Evolutionary conservation across 2,329 filamentous ascomycete species (phyloP).

Genomic region (Didymella lethalis): DNA sequence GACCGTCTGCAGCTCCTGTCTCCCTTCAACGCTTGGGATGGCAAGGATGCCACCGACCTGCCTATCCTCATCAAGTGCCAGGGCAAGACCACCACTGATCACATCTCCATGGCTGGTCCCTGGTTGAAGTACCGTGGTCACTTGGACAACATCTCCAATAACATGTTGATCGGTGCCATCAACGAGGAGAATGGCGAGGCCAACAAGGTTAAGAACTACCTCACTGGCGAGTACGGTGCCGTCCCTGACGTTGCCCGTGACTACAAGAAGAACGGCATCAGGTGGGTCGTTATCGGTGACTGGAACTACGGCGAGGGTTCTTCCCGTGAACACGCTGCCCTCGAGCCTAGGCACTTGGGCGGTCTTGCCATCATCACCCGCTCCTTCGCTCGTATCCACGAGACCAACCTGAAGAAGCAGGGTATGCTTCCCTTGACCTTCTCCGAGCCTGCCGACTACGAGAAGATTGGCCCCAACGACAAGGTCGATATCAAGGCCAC

Average conservation of each 20-base stretch:
- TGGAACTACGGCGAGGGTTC: slow-evolving; percentile 99
- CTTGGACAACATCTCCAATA: slow-evolving; percentile 99
- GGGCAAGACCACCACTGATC: slow-evolving; percentile 96
- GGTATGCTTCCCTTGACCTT: slow-evolving; percentile 99
- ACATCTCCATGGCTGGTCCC: slow-evolving; percentile 96
- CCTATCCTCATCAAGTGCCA: slow-evolving; percentile 96
- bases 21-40: slow-evolving; percentile 88
- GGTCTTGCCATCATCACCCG: slow-evolving; percentile 96
- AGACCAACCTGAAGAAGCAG: slow-evolving; percentile 99
- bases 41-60: slow-evolving; percentile 83
- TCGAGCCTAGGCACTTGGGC: slow-evolving; percentile 96
- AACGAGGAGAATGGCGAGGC: slow-evolving; percentile 96
- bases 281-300: slow-evolving; percentile 98
- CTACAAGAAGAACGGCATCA: slow-evolving; percentile 96
- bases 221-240: slow-evolving; percentile 81
- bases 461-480: slow-evolving; percentile 93
- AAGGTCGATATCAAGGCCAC: slow-evolving; percentile 90
- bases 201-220: slow-evolving; percentile 95
- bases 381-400: slow-evolving; percentile 98
- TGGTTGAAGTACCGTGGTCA: slow-evolving; percentile 99
- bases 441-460: slow-evolving; percentile 92
- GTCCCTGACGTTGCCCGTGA: slow-evolving; percentile 95
- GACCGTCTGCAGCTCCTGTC: slow-evolving; percentile 93
- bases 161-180: slow-evolving; percentile 98
- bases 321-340: slow-evolving; percentile 96